A percentile compares a stretch with the other conserved stretches of the same genome.
Evolutionary conservation across 2,329 filamentous ascomycete species (phyloP).

Genomic region (Pyricularia pennisetigena): DNA sequence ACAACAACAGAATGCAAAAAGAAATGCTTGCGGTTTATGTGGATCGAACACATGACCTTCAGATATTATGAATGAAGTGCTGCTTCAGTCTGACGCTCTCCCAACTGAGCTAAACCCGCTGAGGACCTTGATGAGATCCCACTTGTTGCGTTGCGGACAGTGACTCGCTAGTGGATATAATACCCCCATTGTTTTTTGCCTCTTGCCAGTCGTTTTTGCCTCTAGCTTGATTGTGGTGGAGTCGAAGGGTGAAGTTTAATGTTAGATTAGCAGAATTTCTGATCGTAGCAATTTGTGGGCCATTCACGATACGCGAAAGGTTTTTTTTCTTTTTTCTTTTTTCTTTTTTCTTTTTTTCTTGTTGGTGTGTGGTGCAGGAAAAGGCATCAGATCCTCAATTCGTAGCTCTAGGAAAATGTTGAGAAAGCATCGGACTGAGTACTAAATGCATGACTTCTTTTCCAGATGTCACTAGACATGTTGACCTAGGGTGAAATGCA

Average conservation of each 20-base stretch:
- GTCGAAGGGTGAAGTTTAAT: neutral
- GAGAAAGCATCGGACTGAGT: neutral
- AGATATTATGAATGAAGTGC: constrained; percentile 1
- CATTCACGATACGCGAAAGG: neutral
- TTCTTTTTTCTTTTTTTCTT: neutral
- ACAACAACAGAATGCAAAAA: neutral
- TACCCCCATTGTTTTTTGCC: neutral
- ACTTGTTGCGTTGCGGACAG: neutral
- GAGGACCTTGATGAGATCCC: neutral
- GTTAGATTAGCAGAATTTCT: neutral
- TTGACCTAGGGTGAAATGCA: neutral
- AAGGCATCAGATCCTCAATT: neutral
- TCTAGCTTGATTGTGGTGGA: neutral
- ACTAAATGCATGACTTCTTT: neutral
- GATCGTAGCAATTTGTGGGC: neutral
- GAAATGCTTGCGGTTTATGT: neutral
- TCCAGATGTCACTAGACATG: neutral
- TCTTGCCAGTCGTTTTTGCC: neutral
- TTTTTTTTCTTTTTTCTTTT: neutral
- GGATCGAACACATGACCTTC: constrained; percentile 6
- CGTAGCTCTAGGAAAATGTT: neutral
- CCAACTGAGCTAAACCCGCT: constrained; percentile 6
- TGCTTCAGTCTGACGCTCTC: constrained; percentile 7
- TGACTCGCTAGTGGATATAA: neutral
- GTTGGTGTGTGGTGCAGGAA: neutral